phyloP scores from a whole-genome alignment of 352 stramenopile genomes.

The Pythium dissotocum region DNA sequence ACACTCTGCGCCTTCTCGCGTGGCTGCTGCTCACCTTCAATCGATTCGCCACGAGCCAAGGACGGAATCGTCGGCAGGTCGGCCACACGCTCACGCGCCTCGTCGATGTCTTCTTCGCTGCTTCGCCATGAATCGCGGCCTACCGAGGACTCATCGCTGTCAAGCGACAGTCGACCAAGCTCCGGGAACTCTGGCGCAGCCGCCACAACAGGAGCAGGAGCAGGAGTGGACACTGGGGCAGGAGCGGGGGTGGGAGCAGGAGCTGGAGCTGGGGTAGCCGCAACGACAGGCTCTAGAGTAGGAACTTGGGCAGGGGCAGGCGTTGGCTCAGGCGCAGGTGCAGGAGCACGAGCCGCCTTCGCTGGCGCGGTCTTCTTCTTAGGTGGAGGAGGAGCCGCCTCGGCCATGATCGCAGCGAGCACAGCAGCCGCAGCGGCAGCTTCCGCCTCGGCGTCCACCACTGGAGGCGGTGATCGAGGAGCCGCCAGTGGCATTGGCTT shows the following conservation, averaged over 20 bases:
- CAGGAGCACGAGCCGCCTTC: conserved; percentile 23
- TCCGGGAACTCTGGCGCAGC: conserved; percentile 4
- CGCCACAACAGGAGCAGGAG: not conserved
- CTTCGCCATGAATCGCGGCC: conserved; percentile 26
- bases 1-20: conserved; percentile 64
- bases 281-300: not conserved
- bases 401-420: conserved; percentile 1
- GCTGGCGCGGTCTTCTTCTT: conserved; percentile 16
- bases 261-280: conserved; percentile 16
- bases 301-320: conserved; percentile 1
- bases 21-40: conserved; percentile 24
- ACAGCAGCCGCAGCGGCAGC: not conserved
- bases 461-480: conserved; percentile 5
- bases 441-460: conserved; percentile 1
- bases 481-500: conserved; percentile 3
- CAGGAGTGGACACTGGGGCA: not conserved
- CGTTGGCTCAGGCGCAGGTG: conserved; percentile 17
- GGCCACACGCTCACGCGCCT: conserved; percentile 19
- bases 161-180: conserved; percentile 6
- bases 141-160: conserved; percentile 10
- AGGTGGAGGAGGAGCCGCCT: conserved; percentile 4
- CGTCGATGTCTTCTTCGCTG: conserved; percentile 31
- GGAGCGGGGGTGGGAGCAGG: conserved; percentile 8
- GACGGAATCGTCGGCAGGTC: not conserved
- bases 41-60: conserved; percentile 16